Evolutionary conservation across 371 early-diverging fungal species (phyloP).

Genomic region (Fennellomyces sp.): DNA sequence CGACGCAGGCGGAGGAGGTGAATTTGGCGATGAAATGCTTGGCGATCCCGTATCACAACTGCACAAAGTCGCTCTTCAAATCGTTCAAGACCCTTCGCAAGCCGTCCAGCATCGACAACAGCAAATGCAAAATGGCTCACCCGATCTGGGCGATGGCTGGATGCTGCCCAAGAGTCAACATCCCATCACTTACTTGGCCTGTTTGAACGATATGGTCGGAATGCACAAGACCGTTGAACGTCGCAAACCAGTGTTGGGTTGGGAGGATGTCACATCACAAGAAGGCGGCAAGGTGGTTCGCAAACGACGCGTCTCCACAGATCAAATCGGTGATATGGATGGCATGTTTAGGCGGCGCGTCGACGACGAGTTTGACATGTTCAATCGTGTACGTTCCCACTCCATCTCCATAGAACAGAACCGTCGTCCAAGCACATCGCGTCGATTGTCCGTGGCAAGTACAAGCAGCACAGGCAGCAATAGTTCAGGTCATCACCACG

Average conservation of each 20-base stretch:
- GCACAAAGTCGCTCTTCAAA: conserved; percentile 89
- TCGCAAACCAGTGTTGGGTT: conserved; percentile 30
- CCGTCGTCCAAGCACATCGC: neutral
- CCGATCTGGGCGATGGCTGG: conserved; percentile 2
- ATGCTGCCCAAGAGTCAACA: conserved; percentile 44
- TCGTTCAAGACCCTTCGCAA: conserved; percentile 48
- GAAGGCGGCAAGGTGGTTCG: conserved; percentile 47
- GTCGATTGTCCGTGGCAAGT: conserved; percentile 21
- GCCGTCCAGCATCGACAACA: conserved; percentile 2
- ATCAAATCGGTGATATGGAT: conserved; percentile 12
- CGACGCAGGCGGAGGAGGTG: conserved; percentile 22
- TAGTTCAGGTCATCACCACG: conserved; percentile 18
- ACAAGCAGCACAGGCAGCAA: conserved; percentile 14
- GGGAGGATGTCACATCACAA: conserved; percentile 22
- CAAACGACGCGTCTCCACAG: conserved; percentile 47
- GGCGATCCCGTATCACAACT: conserved; percentile 84
- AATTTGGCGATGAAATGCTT: conserved; percentile 43
- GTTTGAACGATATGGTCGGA: conserved; percentile 79
- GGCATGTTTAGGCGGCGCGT: conserved; percentile 12
- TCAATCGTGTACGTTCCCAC: conserved; percentile 17
- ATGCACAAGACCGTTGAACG: conserved; percentile 71
- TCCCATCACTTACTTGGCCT: conserved; percentile 72
- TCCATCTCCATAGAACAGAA: conserved; percentile 11
- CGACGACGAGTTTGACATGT: neutral
- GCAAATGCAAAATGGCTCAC: neutral